Evolutionary conservation across 495 filamentous ascomycete species (phyloP), one percentile per base, ranked within the genome.

Genomic region (Xylaria palmicola): DNA sequence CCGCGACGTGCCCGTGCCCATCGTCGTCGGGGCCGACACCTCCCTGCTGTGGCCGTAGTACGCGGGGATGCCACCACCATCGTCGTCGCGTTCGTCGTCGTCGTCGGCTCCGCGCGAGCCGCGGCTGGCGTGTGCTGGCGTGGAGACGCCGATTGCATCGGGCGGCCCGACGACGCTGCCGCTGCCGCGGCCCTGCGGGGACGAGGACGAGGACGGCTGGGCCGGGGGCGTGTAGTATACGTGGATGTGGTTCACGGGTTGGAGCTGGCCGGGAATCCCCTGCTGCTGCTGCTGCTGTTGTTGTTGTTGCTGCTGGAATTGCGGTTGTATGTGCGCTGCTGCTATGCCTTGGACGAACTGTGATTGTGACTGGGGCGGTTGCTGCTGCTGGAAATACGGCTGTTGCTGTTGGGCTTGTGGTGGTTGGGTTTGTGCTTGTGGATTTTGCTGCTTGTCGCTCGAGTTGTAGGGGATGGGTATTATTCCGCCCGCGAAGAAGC

Each of bases 161-260:
- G 29, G 56, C n/a, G n/a, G n/a, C n/a, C n/a, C n/a, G n/a, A n/a
- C n/a, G n/a, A n/a, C n/a, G n/a, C n/a, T n/a, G n/a, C n/a, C n/a
- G n/a, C n/a, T n/a, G n/a, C n/a, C n/a, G n/a, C n/a, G n/a, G n/a
- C n/a, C n/a, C 6, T 32, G 40, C 19, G 54, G 27, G 2, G 54
- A 30, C 39, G 54, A 3, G 19, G 10, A 17, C 24, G 54, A n/a
- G 17, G 6, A 8, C 10, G 13, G 15, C 0, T 49, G 49, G 4
- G 20, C 2, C 12, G 59, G 49, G n/a, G 59, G 49, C 29, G 49
- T 29, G 41, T 62, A 62, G 59, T 62, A 55, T 12, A 62, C 40
- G 59, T 62, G 49, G 59, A 62, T 48, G n/a, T 60, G 57, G 26
- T 62, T 53, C 10, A 54, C 22, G 22, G 49, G 59, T 32, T 54